Conservation (phyloP, 1,284 basidiomycete genomes). For the Marasmius tenuissimus region DNA sequence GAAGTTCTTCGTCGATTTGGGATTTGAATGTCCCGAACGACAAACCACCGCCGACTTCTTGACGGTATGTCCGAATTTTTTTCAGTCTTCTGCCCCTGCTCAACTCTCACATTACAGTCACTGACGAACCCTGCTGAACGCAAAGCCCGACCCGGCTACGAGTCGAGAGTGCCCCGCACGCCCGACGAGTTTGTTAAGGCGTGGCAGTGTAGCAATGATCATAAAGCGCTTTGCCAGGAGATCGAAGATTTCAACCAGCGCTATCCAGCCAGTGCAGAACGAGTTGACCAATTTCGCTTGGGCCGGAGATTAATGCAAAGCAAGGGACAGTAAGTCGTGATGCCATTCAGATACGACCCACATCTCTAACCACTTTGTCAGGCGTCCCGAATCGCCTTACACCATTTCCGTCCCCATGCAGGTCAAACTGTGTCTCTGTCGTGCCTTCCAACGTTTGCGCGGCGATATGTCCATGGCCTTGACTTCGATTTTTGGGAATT, state of each 20-base stretch:
- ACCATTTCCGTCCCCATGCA: constrained; percentile 48
- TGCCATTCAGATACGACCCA: constrained; percentile 27
- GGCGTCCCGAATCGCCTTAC: constrained; percentile 29
- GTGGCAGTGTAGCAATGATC: constrained; percentile 31
- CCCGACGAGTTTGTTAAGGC: constrained; percentile 50
- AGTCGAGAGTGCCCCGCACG: constrained; percentile 50
- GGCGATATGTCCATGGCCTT: constrained; percentile 38
- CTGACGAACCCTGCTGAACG: constrained; percentile 66
- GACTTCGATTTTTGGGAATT: constrained; percentile 11
- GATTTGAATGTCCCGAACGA: constrained; percentile 36
- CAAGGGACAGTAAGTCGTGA: constrained; percentile 30
- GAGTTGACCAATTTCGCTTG: constrained; percentile 34
- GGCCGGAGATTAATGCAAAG: constrained; percentile 38
- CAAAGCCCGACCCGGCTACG: constrained; percentile 41
- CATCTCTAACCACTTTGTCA: background rate
- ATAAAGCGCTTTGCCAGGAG: constrained; percentile 29
- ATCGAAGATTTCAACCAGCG: constrained; percentile 32
- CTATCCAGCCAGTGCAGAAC: constrained; percentile 34
- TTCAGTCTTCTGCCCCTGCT: background rate
- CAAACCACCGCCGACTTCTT: constrained; percentile 55
- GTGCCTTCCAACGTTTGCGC: constrained; percentile 54
- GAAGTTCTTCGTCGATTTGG: constrained; percentile 45
- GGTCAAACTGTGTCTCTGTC: constrained; percentile 50
- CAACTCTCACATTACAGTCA: constrained; percentile 23
- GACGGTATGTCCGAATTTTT: constrained; percentile 20